phyloP scores from a whole-genome alignment of 2,329 filamentous ascomycete species.

The Exophiala lecanii-corni region DNA sequence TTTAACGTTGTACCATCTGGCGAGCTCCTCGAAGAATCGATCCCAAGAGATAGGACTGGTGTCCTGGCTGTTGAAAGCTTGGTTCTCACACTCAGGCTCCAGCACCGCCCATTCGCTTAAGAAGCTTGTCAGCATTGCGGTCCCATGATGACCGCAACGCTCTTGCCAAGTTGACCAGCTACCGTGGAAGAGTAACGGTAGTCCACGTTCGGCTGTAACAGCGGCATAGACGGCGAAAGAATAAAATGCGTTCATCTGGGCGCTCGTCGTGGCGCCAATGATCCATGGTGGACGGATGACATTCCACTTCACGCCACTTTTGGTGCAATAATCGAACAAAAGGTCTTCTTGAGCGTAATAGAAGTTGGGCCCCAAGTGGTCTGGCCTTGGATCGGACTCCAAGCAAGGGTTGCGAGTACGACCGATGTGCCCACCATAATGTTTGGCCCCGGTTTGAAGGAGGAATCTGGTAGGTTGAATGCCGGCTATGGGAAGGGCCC shows the following conservation, averaged over 20 bases:
- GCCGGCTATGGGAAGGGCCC: slow-evolving; percentile 37
- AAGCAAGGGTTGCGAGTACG: slow-evolving; percentile 27
- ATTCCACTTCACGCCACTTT: slow-evolving; percentile 37
- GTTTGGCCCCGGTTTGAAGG: slow-evolving; percentile 49
- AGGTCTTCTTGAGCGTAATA: slow-evolving; percentile 30
- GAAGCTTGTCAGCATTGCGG: slow-evolving; percentile 45
- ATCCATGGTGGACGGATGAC: slow-evolving; percentile 46
- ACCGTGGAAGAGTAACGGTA: slow-evolving; percentile 40
- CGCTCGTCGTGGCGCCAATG: slow-evolving; percentile 31
- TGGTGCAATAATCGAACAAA: slow-evolving; percentile 35
- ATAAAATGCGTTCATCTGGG: slow-evolving; percentile 44
- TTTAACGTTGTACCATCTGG: slow-evolving; percentile 39
- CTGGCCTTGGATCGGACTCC: slow-evolving; percentile 30
- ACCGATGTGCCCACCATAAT: slow-evolving; percentile 48
- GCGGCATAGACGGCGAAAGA: slow-evolving; percentile 47
- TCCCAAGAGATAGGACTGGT: slow-evolving; percentile 43
- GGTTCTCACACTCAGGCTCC: slow-evolving; percentile 30
- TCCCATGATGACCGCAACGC: slow-evolving; percentile 37
- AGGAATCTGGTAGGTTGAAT: slow-evolving; percentile 44
- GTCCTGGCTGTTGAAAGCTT: slow-evolving; percentile 36
- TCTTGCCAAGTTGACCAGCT: slow-evolving; percentile 43
- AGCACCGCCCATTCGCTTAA: slow-evolving; percentile 48
- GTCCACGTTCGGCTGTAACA: slow-evolving; percentile 38
- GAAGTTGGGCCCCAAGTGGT: slow-evolving; percentile 28
- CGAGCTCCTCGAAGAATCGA: slow-evolving; percentile 44